Base-by-base conservation (phyloP, 345 rosid species). In the Pistacia vera region DNA sequence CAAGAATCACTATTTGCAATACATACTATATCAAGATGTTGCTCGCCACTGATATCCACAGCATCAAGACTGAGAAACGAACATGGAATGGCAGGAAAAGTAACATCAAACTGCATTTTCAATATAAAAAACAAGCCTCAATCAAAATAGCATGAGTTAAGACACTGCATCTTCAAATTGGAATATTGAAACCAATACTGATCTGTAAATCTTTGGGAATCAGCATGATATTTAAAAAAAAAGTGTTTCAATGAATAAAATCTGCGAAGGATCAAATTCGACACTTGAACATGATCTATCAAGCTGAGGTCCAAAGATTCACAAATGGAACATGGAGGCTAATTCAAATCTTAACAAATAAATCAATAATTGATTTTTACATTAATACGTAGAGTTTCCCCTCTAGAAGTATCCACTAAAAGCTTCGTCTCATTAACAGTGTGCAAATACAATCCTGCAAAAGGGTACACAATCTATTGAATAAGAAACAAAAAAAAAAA, bases 331-430 rank as follows among this genome's bases (percentile, higher is more conserved):
- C 46, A 41, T 7, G 9, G 46, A 41, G 46, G 46, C 46, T 41
- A 41, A 41, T 41, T 41, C 46, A 1, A 16, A 54, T 54, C 6
- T 54, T 54, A 14, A 54, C 57, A 54, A 14, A 51, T 3, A 13
- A 54, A 54, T 13, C 7, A 54, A 54, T 13, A 54, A 13, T 54
- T 3, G 9, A 54, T 16, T 54, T 5, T 83, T 96, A 93, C 99
- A 71, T 93, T 93, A 83, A 93, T 92, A 7, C 90, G 93, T 49
- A 96, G 79, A 54, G 88, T 87, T 85, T 93, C 98, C 80, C 98
- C 97, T 74, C 98, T 86, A 8, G 99, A 96, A 51, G 98, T 93
- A 79, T 96, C 99, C 25, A 96, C 99, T 28, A 90, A 85, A 70
- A 96, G 95, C 89, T 93, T 90, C 36, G 98, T 84, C 87, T 96